phyloP scores from a whole-genome alignment of 345 rosid species.

The Clausena lansium region DNA sequence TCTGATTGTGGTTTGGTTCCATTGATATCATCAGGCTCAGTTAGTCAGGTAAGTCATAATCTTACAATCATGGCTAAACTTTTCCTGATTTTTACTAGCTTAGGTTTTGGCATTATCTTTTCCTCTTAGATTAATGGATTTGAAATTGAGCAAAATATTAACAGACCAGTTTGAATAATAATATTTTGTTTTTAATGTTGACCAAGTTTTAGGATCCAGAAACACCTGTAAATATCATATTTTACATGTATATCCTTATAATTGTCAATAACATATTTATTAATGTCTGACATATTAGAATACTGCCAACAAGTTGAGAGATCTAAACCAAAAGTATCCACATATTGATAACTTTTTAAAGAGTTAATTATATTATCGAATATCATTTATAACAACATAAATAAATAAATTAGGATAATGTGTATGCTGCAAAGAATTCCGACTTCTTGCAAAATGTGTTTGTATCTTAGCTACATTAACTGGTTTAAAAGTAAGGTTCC shows the following conservation, averaged over 20 bases:
- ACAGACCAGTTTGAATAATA: neutral
- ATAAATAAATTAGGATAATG: too few species aligned
- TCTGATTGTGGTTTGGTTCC: constrained; percentile 95
- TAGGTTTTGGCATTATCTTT: neutral
- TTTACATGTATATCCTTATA: neutral
- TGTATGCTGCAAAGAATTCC: too few species aligned
- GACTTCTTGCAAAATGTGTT: too few species aligned
- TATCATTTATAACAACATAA: too few species aligned
- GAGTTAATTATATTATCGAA: too few species aligned
- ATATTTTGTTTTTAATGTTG: neutral
- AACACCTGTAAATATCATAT: neutral
- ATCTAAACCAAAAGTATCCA: neutral
- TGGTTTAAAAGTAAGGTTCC: too few species aligned
- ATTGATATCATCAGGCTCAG: constrained; percentile 79
- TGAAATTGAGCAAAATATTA: neutral
- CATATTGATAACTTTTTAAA: too few species aligned
- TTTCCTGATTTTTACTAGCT: too few species aligned
- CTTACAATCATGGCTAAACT: too few species aligned
- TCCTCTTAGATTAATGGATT: neutral
- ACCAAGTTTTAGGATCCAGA: neutral
- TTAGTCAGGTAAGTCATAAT: constrained; percentile 69
- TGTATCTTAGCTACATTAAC: too few species aligned
- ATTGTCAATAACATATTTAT: neutral
- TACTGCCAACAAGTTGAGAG: neutral
- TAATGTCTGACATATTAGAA: neutral